A percentile compares a stretch with the other conserved stretches of the same genome.
Evolutionary conservation across 73 alveolate species (phyloP).

Genomic region (Stentor coeruleus): DNA sequence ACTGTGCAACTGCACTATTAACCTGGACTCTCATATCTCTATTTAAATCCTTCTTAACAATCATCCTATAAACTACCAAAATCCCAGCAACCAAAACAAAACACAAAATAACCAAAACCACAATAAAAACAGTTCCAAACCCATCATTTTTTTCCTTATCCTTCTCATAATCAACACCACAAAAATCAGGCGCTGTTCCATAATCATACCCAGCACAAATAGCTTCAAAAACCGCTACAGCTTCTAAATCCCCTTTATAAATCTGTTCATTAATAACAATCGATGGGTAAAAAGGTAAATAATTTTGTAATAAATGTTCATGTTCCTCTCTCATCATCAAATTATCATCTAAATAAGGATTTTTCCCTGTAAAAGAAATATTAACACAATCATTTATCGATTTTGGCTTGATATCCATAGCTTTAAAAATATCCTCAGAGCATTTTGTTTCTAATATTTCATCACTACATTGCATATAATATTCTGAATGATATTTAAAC

Average conservation of each 20-base stretch:
- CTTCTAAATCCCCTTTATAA: slow-evolving; percentile 16
- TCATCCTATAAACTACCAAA: neutral
- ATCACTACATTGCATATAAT: neutral
- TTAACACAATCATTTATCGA: neutral
- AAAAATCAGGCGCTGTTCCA: neutral
- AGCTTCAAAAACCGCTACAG: neutral
- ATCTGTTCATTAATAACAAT: neutral
- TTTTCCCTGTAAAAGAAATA: neutral
- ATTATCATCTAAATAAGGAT: neutral
- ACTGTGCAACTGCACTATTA: slow-evolving; percentile 16
- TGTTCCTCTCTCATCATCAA: neutral
- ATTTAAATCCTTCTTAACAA: neutral
- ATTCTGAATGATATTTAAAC: neutral
- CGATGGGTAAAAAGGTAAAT: neutral
- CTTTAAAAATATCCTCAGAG: neutral
- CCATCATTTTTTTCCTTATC: neutral
- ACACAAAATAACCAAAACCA: neutral
- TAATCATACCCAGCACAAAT: neutral
- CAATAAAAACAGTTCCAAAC: neutral
- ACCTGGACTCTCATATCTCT: slow-evolving; percentile 8
- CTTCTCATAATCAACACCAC: neutral
- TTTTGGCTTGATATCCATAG: neutral
- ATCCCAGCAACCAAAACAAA: neutral
- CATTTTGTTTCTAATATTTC: neutral
- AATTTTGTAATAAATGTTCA: neutral